Base-by-base conservation (phyloP, 2,329 filamentous ascomycete genomes). In the Huntiella moniliformis region DNA sequence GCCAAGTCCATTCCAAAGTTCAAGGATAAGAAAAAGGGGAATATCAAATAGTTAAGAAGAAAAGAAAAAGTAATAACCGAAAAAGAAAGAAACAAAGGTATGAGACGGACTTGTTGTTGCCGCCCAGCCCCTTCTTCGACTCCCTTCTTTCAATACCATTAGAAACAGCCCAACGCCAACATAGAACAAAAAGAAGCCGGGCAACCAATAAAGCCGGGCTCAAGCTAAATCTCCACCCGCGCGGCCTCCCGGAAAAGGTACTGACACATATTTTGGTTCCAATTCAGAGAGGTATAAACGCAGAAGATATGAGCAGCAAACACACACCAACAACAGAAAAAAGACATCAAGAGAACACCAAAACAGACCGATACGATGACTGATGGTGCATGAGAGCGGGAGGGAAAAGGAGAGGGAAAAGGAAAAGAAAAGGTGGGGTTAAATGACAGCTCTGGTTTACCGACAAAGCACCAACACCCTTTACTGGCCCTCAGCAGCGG, bases 401-500 rank as follows among this genome's bases (percentile, higher is more conserved):
- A 44, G 35, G 16, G n/a, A 17, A 37, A 48, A 32, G 38, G 17
- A 34, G 39, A 42, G 22, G 41, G 39, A 28, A 13, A 31, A 41
- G 22, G 22, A 12, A 38, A 18, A 45, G 16, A 40, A 38, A 44
- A 37, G 34, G 41, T 28, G 31, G 32, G 4, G 38, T 31, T n/a
- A 12, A 46, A 42, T 35, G 38, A 13, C 18, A 18, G 38, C 38
- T 39, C 38, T 46, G 15, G 17, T 16, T 28, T 42, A 36, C 38
- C 38, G 45, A 36, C 38, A 42, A 42, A 39, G 15, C 10, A 16
- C 38, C 38, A 44, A 37, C 16, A 15, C 42, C 22, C 35, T 49
- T 32, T 49, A 49, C 47, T 74, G 74, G 55, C 70, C 61, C 54
- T 76, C 71, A 54, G 60, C 53, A 45, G 58, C 55, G 48, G 49